Percentiles rank a stretch among this genome's conserved stretches.
Evolutionary conservation across 768 basidiomycete species (phyloP).

Genomic region (Leucogyrophana mollusca): DNA sequence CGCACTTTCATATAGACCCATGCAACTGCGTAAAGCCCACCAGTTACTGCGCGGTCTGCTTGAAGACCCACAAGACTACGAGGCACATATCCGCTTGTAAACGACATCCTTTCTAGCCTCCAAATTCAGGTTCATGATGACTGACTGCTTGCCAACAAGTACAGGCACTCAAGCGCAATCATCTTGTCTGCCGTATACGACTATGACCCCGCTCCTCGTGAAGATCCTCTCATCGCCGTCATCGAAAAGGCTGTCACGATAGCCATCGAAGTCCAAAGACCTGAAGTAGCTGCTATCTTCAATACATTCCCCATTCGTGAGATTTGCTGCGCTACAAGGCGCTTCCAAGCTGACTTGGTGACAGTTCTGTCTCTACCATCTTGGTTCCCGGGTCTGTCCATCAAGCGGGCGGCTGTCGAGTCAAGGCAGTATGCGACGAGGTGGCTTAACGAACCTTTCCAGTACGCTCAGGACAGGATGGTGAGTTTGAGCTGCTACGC

Average conservation of each 20-base stretch:
- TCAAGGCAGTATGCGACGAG: background rate
- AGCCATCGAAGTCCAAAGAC: conserved; percentile 18
- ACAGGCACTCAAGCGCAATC: conserved; percentile 5
- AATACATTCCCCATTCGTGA: conserved; percentile 11
- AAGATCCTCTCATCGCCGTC: background rate
- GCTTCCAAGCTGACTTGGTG: background rate
- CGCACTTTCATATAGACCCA: background rate
- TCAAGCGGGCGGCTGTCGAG: conserved; percentile 8
- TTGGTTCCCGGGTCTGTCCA: conserved; percentile 19
- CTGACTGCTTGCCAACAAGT: background rate
- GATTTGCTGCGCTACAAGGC: conserved; percentile 3
- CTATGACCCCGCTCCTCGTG: background rate
- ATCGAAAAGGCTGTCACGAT: conserved; percentile 16
- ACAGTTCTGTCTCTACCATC: conserved; percentile 14
- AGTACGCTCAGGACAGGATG: conserved; percentile 1
- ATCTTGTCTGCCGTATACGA: background rate
- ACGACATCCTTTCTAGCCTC: no score
- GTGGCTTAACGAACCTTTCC: background rate
- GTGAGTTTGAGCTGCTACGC: background rate
- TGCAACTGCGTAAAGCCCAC: background rate
- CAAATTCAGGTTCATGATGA: no score
- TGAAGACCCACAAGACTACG: background rate
- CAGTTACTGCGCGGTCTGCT: background rate
- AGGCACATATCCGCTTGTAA: background rate
- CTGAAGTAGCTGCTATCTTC: conserved; percentile 19